Base-by-base conservation (phyloP, 345 rosid species). In the Nasturtium officinale region DNA sequence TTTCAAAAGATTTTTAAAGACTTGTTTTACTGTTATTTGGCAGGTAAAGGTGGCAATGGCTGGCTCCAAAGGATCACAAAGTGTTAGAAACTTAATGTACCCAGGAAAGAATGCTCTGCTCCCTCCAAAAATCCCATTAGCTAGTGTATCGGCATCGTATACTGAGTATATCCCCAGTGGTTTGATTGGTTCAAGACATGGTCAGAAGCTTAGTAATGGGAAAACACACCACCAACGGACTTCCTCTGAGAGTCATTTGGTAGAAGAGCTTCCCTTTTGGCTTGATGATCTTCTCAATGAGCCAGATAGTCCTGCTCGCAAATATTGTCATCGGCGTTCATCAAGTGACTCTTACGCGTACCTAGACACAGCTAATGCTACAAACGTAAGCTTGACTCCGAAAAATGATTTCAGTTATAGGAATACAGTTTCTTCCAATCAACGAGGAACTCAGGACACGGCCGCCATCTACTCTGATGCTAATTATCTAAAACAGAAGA, bases 211-310 rank as follows among this genome's bases (percentile, higher is more conserved):
- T n/a, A 83, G 80, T 40, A 87, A 84, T 40, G 86, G 83, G 62
- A 82, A 78, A 58, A 21, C 73, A 6, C 89, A 85, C 72, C 98
- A 90, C 78, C 98, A 87, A 37, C 84, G 99, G 26, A 96, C 98
- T 76, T 89, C 97, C 42, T 96, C 99, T 11, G 98, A 92, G 86
- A 89, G 92, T 59, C 61, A 86, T 61, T 70, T 90, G 56, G 64
- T 86, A 52, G 99, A 96, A 58, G 98, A 92, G 78, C 98, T 89
- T 77, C 99, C 99, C 65, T 96, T 91, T 65, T 96, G 99, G 99
- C 94, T 92, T 63, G 99, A 96, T 85, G 99, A 96, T 84, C 93
- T 92, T 60, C 97, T 96, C 67, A 87, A 92, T 28, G 99, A 96
- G 79, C 99, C 98, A 0, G 98, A 96, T 65, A 96, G 90, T 46